Evolutionary conservation across 306 rosid genomes (phyloP).

Genomic region (Adenanthera pavonina): DNA sequence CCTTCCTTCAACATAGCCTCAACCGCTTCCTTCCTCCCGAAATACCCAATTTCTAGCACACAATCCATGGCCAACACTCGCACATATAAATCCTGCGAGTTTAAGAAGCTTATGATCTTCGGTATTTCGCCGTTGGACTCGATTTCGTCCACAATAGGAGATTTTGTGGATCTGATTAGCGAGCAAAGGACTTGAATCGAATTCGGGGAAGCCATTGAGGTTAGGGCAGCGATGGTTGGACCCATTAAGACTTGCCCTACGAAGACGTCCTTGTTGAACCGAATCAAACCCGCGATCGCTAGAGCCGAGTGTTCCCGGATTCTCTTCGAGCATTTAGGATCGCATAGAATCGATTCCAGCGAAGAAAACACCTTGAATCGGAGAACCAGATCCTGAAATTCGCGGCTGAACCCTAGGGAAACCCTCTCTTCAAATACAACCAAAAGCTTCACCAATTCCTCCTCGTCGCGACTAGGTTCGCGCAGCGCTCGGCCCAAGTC

Average conservation of each 20-base stretch:
- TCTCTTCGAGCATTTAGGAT: slow-evolving; percentile 44
- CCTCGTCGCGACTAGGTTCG: slow-evolving; percentile 31
- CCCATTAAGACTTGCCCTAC: slow-evolving; percentile 81
- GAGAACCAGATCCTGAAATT: slow-evolving; percentile 73
- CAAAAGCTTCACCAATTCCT: slow-evolving; percentile 46
- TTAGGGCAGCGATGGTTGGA: slow-evolving; percentile 54
- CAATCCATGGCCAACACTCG: slow-evolving; percentile 63
- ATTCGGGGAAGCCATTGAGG: slow-evolving; percentile 52
- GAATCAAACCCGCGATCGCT: slow-evolving; percentile 54
- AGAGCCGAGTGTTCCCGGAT: slow-evolving; percentile 63
- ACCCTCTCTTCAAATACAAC: slow-evolving; percentile 65
- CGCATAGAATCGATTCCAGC: slow-evolving; percentile 56
- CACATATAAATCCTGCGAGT: slow-evolving; percentile 41
- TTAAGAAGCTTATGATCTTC: slow-evolving; percentile 56
- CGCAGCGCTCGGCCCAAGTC: slow-evolving; percentile 43
- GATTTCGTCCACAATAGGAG: slow-evolving; percentile 88
- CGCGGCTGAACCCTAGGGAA: slow-evolving; percentile 67
- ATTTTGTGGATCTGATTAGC: slow-evolving; percentile 64
- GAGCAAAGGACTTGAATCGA: slow-evolving; percentile 64
- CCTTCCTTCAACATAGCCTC: slow-evolving; percentile 82
- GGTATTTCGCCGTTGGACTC: slow-evolving; percentile 67
- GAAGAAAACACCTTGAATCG: slow-evolving; percentile 57
- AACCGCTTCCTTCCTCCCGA: slow-evolving; percentile 84
- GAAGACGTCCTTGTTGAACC: slow-evolving; percentile 89
- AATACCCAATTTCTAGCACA: slow-evolving; percentile 80